Base-by-base conservation (phyloP, 2,329 filamentous ascomycete species). In the Davidsoniella australis region DNA sequence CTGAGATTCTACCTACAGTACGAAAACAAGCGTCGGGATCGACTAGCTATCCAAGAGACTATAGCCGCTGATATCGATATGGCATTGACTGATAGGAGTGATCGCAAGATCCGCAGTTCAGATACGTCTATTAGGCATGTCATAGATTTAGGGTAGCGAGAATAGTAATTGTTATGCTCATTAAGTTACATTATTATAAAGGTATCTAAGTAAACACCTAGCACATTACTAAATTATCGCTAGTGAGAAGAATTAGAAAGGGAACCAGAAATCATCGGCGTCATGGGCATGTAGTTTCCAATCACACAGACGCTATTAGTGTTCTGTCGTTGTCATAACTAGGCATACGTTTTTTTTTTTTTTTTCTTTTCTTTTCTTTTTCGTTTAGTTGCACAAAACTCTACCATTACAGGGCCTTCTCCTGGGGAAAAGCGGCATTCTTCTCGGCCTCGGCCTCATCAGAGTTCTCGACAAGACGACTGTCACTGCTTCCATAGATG, bases 11-110 rank as follows among this genome's bases (percentile, higher is more conserved):
- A 74, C 48, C 63, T 78, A 14, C 63, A 58, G 9, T 58, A 61
- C 44, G 65, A 74, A 59, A 80, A 80, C 55, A 66, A 63, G 54
- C 68, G 64, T 55, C 75, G 76, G 55, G 72, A 75, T 38, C 41
- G 16, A 12, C n/a, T 18, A 26, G 23, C 41, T 18, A 49, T 50
- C 16, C 43, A 46, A 9, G 50, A 48, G 33, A 40, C 12, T 17
- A 23, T 41, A 10, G 29, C 18, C 16, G 20, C 20, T 8, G 47
- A 52, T 8, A 29, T 33, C 2, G 41, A 39, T 42, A 8, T 57
- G 37, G 56, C 56, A 16, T 10, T 57, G 41, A 57, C 62, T 5
- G 73, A 77, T 57, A 64, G 72, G 61, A 77, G 73, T 9, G 73
- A 78, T 57, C 63, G 61, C 56, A 70, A 75, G 60, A 75, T 75